These are phyloP conservation scores for Entophlyctis luteolus DNA, from an alignment of 192 early-diverging fungal genomes.

Conservation along the genomic window DNA sequence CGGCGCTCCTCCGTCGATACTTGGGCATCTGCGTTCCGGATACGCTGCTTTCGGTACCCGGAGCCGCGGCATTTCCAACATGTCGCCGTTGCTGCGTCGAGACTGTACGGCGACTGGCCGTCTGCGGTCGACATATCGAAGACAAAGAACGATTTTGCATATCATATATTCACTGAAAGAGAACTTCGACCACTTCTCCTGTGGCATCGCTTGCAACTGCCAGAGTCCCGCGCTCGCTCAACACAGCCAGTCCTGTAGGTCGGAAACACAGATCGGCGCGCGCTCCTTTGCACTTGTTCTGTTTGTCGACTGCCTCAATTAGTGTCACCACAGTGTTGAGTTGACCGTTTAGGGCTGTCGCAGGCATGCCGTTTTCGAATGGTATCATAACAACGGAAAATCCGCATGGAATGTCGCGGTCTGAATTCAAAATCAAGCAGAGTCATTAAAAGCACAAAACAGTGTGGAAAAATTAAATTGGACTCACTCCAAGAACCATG, in stretches of 20 bases:
- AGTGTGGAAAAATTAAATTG: not conserved
- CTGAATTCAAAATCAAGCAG: not conserved
- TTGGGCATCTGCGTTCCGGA: not conserved
- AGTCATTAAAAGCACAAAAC: not conserved
- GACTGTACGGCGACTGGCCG: not conserved
- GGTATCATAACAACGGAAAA: conserved; percentile 37
- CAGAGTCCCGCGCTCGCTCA: conserved; percentile 4
- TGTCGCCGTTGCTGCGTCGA: not conserved
- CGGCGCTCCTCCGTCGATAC: not conserved
- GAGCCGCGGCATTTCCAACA: conserved; percentile 18
- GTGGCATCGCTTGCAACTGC: conserved; percentile 5
- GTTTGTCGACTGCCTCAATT: not conserved
- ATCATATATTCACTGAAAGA: not conserved
- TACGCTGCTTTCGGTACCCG: not conserved
- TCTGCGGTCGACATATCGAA: not conserved
- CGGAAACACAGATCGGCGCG: not conserved
- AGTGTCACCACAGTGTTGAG: conserved; percentile 6
- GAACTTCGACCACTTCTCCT: conserved; percentile 2
- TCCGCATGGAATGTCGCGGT: conserved; percentile 34
- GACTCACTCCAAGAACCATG: conserved; percentile 38
- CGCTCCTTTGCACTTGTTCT: not conserved
- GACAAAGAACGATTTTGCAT: not conserved
- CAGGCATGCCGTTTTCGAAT: conserved; percentile 4
- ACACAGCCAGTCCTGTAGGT: conserved; percentile 1
- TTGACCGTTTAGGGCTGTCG: not conserved